Base-by-base conservation (phyloP, 2,329 filamentous ascomycete genomes). In the Monosporascus cannonballus region DNA sequence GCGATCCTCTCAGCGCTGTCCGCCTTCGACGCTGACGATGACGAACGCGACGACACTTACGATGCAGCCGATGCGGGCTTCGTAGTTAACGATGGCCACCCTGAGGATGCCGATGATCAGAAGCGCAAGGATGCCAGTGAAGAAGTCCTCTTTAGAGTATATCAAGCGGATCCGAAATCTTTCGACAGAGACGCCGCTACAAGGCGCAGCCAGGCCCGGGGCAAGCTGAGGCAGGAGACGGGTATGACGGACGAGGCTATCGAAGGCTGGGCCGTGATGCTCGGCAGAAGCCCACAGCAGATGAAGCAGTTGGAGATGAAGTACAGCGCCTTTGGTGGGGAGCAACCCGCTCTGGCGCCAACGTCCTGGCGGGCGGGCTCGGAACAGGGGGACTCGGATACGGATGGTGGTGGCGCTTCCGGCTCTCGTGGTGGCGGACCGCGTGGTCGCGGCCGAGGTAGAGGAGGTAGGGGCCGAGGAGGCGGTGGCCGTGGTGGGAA, bases 31-130 rank as follows among this genome's bases (percentile, higher is more conserved):
- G 87, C 86, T 0, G 93, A 97, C 62, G 94, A 97, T 60, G 94
- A 99, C 67, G 94, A 99, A 72, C 83, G 91, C 37, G 94, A 99
- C 68, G 94, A 99, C 68, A 97, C 93, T 0, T 99, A 99, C 66
- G 94, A 99, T 63, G 84, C 86, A 2, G 90, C 85, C 48, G 94
- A 97, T 64, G 90, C 97, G 2, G 94, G 94, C 37, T 92, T 93
- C 22, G 89, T 89, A 0, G 85, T 96, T 3, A 91, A 96, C 61
- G 76, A 79, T 18, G 76, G 80, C 6, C 77, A 83, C n/a, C 76
- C 79, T 37, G 80, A 83, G 49, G 77, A 80, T 53, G 71, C 71
- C 1, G 75, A 79, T 52, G 75, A 70, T 15, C 64, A 67, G 39
- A 67, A 68, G 41, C 61, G 64, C 6, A 71, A 69, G 38, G 78